Percentiles rank a stretch among this genome's conserved stretches.
Evolutionary conservation across 139 green algal genomes (phyloP).

Genomic region (Coccomyxa sp.): DNA sequence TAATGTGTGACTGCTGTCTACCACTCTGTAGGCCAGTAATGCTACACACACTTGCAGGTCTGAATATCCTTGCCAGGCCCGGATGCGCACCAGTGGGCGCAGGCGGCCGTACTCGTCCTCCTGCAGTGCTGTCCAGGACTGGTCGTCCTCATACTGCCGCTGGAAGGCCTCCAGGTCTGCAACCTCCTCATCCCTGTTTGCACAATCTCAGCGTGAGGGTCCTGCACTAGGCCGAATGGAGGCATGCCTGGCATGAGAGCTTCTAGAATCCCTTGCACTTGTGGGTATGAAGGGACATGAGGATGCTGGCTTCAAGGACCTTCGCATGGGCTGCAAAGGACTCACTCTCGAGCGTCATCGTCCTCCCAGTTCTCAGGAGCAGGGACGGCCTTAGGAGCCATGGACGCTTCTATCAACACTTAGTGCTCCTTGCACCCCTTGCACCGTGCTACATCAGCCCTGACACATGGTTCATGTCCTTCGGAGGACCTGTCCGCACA

Average conservation of each 20-base stretch:
- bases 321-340: background rate
- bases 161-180: slow-evolving; percentile 61
- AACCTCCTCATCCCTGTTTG: background rate
- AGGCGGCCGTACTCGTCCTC: slow-evolving; percentile 87
- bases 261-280: background rate
- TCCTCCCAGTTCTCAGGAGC: background rate
- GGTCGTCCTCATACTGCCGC: slow-evolving; percentile 75
- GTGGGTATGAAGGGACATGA: background rate
- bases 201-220: too few species aligned
- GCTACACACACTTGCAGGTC: too few species aligned
- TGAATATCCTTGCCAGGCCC: too few species aligned
- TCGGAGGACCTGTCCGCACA: too few species aligned
- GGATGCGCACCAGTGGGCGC: slow-evolving; percentile 48
- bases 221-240: too few species aligned
- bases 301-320: background rate
- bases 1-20: background rate
- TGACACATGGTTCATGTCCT: too few species aligned
- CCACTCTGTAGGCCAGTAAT: background rate
- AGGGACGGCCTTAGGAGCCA: too few species aligned
- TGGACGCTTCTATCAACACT: too few species aligned
- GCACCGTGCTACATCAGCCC: too few species aligned
- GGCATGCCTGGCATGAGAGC: background rate
- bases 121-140: slow-evolving; percentile 78
- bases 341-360: background rate
- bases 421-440: too few species aligned